phyloP scores from a whole-genome alignment of 2,329 filamentous ascomycete species.

The Colletotrichum neosansevieriae region DNA sequence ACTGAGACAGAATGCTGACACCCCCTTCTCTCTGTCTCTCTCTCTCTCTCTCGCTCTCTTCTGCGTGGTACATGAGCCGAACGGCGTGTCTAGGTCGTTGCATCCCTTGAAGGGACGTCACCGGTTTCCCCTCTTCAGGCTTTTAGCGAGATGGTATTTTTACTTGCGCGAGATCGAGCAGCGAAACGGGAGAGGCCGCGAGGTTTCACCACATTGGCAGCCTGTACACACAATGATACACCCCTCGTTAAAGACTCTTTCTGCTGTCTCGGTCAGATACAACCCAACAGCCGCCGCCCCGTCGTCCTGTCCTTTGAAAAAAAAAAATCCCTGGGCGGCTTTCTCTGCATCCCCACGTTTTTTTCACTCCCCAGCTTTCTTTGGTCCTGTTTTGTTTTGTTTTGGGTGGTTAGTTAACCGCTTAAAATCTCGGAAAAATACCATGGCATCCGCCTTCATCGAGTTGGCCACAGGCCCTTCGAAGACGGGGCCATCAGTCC shows the following conservation, averaged over 20 bases:
- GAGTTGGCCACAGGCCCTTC: not conserved
- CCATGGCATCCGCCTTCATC: not conserved
- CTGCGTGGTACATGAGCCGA: not conserved
- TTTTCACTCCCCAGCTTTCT: not conserved
- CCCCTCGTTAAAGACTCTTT: constrained; percentile 12
- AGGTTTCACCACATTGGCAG: constrained; percentile 19
- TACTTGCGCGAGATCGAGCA: not conserved
- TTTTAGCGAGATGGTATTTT: not conserved
- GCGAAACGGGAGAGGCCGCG: constrained; percentile 15
- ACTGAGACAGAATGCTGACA: constrained; percentile 10
- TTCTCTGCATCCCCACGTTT: constrained; percentile 12
- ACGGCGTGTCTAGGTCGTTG: not conserved
- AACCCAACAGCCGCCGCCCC: not conserved
- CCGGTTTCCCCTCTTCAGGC: not conserved
- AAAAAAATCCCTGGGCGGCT: not conserved
- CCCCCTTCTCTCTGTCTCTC: too few relatives aligned
- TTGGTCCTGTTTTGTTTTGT: not conserved
- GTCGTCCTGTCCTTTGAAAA: not conserved
- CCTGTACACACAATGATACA: constrained; percentile 4
- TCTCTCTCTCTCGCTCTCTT: too few relatives aligned
- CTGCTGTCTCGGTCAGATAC: constrained; percentile 20
- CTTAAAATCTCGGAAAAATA: constrained; percentile 2
- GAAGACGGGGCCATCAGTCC: not conserved
- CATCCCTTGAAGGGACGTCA: not conserved
- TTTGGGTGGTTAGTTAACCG: not conserved